phyloP scores from a whole-genome alignment of 2,329 filamentous ascomycete genomes.

The Alternaria conjuncta region DNA sequence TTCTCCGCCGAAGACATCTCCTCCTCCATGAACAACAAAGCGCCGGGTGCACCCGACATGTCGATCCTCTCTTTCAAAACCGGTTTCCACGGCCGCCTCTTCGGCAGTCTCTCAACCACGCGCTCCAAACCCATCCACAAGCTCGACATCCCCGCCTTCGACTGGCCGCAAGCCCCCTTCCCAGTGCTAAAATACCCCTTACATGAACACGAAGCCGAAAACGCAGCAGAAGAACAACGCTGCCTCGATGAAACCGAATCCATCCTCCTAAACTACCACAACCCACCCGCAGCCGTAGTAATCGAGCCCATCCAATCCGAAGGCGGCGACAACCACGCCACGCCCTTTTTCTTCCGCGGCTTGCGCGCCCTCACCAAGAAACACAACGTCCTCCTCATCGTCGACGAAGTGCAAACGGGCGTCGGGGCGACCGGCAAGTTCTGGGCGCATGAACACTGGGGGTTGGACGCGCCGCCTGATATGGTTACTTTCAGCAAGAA shows the following conservation, averaged over 20 bases:
- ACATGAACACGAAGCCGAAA: conserved; percentile 78
- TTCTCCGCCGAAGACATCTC: conserved; percentile 79
- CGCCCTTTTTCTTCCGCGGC: conserved; percentile 82
- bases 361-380: conserved; percentile 80
- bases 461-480: conserved; percentile 78
- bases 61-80: conserved; percentile 90
- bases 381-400: conserved; percentile 82
- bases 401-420: conserved; percentile 93
- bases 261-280: conserved; percentile 78
- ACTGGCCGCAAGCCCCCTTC: conserved; percentile 93
- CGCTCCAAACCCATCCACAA: conserved; percentile 95
- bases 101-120: conserved; percentile 85
- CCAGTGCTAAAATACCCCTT: conserved; percentile 86
- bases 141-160: conserved; percentile 90
- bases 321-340: conserved; percentile 93
- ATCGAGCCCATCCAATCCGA: conserved; percentile 94
- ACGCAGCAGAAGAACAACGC: conserved; percentile 79
- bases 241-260: conserved; percentile 84
- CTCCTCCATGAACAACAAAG: conserved; percentile 80
- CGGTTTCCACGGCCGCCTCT: conserved; percentile 88
- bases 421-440: conserved; percentile 92
- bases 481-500: conserved; percentile 97
- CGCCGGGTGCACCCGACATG: conserved; percentile 77
- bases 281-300: conserved; percentile 80
- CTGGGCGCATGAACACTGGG: conserved; percentile 98